A percentile compares a stretch with the other conserved stretches of the same genome.
These are phyloP conservation scores for Boletus fagicola DNA, from an alignment of 768 basidiomycete species.

Conservation along the genomic window DNA sequence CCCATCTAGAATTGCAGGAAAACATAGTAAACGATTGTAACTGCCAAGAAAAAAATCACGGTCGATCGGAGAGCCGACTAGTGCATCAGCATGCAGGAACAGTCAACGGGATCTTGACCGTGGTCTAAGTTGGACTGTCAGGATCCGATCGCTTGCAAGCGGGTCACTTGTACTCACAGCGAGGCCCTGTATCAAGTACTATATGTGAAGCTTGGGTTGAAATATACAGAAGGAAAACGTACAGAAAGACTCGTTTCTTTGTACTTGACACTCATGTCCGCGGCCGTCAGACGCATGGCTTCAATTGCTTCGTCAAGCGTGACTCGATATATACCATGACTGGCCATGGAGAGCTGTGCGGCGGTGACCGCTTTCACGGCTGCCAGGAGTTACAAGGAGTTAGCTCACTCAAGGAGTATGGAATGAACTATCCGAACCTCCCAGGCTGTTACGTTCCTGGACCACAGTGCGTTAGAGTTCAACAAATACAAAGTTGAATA, in stretches of 20 bases:
- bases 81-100: slow-evolving; percentile 70
- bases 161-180: slow-evolving; percentile 43
- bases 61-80: background rate
- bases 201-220: background rate
- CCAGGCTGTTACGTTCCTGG: slow-evolving; percentile 82
- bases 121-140: slow-evolving; percentile 43
- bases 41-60: background rate
- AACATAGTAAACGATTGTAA: background rate
- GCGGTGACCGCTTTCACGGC: slow-evolving; percentile 94
- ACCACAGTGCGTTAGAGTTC: slow-evolving; percentile 1
- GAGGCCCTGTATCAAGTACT: slow-evolving; percentile 43
- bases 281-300: slow-evolving; percentile 89
- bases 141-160: slow-evolving; percentile 7
- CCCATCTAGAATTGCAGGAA: background rate
- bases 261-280: slow-evolving; percentile 94
- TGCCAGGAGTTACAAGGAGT: slow-evolving; percentile 26
- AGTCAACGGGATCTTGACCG: slow-evolving; percentile 80
- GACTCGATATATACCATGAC: slow-evolving; percentile 82
- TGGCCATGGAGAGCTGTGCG: slow-evolving; percentile 92
- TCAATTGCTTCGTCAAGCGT: slow-evolving; percentile 94
- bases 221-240: slow-evolving; percentile 26
- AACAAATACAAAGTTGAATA: slow-evolving; percentile 1
- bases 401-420: background rate
- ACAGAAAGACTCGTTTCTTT: slow-evolving; percentile 94
- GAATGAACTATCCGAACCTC: slow-evolving; percentile 47